Evolutionary conservation across 2,329 filamentous ascomycete genomes (phyloP).

Genomic region (Botryotinia calthae): DNA sequence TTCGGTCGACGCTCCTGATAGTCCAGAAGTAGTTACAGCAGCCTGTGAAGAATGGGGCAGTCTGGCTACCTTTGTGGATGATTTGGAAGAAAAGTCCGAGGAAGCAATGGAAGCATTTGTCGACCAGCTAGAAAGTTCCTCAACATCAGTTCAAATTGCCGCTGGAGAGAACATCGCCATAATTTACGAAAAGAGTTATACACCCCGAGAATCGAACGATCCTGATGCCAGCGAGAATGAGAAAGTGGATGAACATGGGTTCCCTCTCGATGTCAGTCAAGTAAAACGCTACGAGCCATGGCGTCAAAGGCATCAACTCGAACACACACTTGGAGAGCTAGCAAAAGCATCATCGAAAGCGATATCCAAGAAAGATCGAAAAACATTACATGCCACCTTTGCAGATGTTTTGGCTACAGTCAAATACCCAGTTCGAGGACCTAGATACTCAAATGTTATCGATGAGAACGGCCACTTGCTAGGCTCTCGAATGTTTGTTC

Average conservation of each 20-base stretch:
- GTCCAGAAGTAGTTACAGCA: constrained; percentile 59
- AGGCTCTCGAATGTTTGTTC: constrained; percentile 60
- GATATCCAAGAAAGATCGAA: constrained; percentile 65
- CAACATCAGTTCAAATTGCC: constrained; percentile 62
- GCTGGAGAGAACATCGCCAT: constrained; percentile 71
- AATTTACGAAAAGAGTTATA: constrained; percentile 62
- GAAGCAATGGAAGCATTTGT: constrained; percentile 65
- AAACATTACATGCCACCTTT: constrained; percentile 64
- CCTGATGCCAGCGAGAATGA: constrained; percentile 44
- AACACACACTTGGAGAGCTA: constrained; percentile 57
- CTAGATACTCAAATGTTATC: constrained; percentile 63
- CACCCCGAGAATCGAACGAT: constrained; percentile 46
- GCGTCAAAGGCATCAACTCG: constrained; percentile 59
- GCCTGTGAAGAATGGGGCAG: constrained; percentile 69
- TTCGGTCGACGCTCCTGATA: constrained; percentile 60
- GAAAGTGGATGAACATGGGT: constrained; percentile 36
- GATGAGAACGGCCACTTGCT: constrained; percentile 57
- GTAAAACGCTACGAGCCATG: constrained; percentile 68
- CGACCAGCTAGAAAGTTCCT: constrained; percentile 64
- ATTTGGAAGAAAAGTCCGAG: constrained; percentile 62
- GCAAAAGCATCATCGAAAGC: constrained; percentile 58
- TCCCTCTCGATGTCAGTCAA: constrained; percentile 41
- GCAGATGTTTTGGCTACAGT: constrained; percentile 64
- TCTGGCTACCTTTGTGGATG: constrained; percentile 63
- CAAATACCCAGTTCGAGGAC: constrained; percentile 64